Conservation (phyloP, 768 basidiomycete species). For the Kockovaella imperatae region DNA sequence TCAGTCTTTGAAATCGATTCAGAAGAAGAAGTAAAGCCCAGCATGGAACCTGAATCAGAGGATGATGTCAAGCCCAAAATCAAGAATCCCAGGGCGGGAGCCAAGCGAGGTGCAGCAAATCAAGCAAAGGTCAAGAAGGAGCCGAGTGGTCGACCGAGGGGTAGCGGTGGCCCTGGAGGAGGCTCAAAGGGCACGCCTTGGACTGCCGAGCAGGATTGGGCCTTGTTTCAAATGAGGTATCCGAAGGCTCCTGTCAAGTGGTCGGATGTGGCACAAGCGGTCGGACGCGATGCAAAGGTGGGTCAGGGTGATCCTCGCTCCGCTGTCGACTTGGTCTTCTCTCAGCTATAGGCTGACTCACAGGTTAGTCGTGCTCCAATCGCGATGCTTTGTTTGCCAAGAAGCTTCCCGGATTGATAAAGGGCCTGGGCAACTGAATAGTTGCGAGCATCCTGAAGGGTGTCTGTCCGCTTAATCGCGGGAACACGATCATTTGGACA, state of each 20-base stretch:
- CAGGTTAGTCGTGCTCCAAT: background rate
- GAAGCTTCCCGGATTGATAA: background rate
- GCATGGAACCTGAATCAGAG: too few species aligned
- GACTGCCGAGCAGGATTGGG: constrained; percentile 4
- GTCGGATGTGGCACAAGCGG: background rate
- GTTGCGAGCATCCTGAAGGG: too few species aligned
- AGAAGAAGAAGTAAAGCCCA: too few species aligned
- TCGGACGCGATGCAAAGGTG: constrained; percentile 4
- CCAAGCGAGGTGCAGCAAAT: too few species aligned
- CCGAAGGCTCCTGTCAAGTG: background rate
- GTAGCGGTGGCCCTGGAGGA: background rate
- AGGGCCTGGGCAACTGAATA: too few species aligned
- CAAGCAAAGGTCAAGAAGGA: too few species aligned
- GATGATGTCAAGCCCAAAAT: too few species aligned
- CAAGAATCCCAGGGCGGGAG: too few species aligned
- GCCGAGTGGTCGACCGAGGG: too few species aligned
- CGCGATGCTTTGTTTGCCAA: background rate
- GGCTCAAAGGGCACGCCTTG: background rate
- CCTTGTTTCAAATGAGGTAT: background rate
- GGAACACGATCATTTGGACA: too few species aligned
- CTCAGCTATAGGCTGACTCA: background rate
- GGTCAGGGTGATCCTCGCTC: background rate
- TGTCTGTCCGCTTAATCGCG: too few species aligned
- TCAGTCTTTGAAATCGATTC: too few species aligned
- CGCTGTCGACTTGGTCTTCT: background rate